phyloP scores from a whole-genome alignment of 441 rosid species.

The Omphalea diandra region DNA sequence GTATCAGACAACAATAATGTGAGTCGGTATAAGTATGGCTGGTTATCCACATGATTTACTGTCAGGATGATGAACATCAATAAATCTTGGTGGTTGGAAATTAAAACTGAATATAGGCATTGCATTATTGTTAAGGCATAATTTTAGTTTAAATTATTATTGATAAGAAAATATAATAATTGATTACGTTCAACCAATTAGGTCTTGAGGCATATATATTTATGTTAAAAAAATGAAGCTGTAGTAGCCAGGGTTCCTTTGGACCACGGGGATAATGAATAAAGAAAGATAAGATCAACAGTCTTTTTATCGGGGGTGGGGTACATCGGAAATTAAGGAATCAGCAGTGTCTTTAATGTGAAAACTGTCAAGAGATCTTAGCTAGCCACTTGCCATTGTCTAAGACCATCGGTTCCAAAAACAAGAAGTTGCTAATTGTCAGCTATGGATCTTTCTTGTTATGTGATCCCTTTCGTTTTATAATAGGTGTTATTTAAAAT shows the following conservation, averaged over 20 bases:
- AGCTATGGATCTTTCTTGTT: no score
- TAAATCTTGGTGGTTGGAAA: conserved; percentile 36
- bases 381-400: no score
- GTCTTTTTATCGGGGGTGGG: no score
- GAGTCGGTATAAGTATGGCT: conserved; percentile 1
- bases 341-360: no score
- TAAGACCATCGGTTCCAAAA: no score
- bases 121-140: neutral
- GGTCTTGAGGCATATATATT: neutral
- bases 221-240: neutral
- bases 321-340: no score
- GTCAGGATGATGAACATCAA: conserved; percentile 20
- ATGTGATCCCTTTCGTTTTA: no score
- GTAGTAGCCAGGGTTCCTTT: neutral
- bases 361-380: no score
- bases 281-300: no score
- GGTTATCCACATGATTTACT: conserved; percentile 25
- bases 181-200: neutral
- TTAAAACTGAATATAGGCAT: neutral
- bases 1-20: neutral
- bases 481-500: no score
- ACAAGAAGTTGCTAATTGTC: no score
- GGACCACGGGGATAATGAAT: no score
- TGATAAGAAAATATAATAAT: neutral
- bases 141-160: neutral